Evolutionary conservation across 345 rosid genomes (phyloP), one percentile per base, ranked within the genome.

Genomic region (Zanthoxylum bungeanum): DNA sequence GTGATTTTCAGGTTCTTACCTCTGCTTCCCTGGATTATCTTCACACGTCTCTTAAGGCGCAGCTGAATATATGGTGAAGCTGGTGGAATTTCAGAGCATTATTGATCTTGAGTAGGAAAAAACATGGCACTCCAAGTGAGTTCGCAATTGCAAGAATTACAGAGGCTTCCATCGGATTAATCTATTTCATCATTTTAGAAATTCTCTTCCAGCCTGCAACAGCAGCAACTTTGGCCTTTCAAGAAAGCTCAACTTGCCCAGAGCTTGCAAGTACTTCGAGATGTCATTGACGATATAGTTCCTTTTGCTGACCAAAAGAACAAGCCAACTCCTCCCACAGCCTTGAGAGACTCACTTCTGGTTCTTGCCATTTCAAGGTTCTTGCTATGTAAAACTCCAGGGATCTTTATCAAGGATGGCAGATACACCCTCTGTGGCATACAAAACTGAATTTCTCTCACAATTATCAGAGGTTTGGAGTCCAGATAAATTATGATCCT

Each of bases 21-120:
- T 49, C 80, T 88, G 24, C 83, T 90, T 19, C 91, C 93, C 46
- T 90, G 96, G 93, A 78, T 88, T 55, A 71, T 85, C 16, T 39
- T 82, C 76, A 53, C 90, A 11, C 78, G 81, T 80, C 82, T 88
- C 75, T 79, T 90, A 44, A 81, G 87, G 46, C 86, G 84, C 74
- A 86, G 93, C 73, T 77, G 65, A 83, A 83, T 90, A 79, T 90
- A 88, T 8, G 93, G 89, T 49, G 84, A 85, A 50, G 83, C 93
- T 16, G 93, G 90, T 30, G 86, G 82, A 57, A 81, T 85, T 49
- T 79, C 93, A 5, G 87, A 31, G 93, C 96, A 14, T 62, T 85
- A 42, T 71, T 86, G 49, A 88, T 90, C 71, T 73, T 90, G 66
- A 93, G 96, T 34, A 82, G 96, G 74, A 83, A 71, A 57, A 73